Base-by-base conservation (phyloP, 2,329 filamentous ascomycete species). In the Ophiostoma piceae region DNA sequence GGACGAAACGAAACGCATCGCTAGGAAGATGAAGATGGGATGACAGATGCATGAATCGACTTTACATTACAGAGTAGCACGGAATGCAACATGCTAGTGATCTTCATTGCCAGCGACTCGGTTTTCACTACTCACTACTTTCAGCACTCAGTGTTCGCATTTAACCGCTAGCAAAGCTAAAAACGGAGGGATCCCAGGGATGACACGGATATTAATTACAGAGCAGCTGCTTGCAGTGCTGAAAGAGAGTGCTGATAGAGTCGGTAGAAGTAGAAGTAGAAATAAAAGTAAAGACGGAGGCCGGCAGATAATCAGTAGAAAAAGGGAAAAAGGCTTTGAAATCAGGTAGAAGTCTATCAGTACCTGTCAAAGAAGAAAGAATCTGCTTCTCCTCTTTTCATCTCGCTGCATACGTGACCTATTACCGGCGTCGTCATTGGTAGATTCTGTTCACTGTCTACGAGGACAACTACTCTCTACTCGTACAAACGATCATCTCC, bases 151-250 rank as follows among this genome's bases (percentile, higher is more conserved):
- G 26, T 29, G 26, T 29, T 29, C 26, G 26, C 26, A 29, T 29
- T 29, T 62, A 62, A 11, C 51, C 19, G 51, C 51, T 14, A 29
- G 11, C 57, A 62, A 7, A 26, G 57, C 57, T 32, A 32, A 62
- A 32, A 62, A 26, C 47, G 57, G 57, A 35, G 57, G 57, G 57
- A 62, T 62, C 57, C 57, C 57, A 62, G 57, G 57, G 57, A 62
- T 57, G n/a, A 26, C 35, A 29, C 26, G n/a, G 47, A 54, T 9
- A 22, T n/a, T 57, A 57, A n/a, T 26, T 57, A 57, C 3, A 26
- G 2, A 41, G 39, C 12, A 41, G 26, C 39, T 12, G 39, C 39
- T 12, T 12, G 39, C 39, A 41, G 22, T 3, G n/a, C 19, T 29
- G 26, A 29, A 29, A 29, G 8, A 35, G 35, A 35, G 35, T 8